phyloP scores from a whole-genome alignment of 1,284 basidiomycete species.

The Irpex rosettiformis region DNA sequence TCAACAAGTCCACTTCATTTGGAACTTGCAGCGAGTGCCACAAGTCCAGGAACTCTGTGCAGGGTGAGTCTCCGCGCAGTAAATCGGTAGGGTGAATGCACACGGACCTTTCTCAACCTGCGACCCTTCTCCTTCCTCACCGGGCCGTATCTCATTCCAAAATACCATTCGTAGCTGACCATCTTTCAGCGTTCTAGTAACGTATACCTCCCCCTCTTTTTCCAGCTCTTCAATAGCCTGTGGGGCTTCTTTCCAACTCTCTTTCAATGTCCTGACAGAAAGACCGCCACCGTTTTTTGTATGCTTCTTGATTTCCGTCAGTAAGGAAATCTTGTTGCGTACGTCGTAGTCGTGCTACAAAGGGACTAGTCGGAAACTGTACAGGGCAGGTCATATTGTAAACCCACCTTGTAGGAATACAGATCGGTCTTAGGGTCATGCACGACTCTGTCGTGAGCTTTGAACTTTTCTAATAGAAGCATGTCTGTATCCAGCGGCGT shows the following conservation, averaged over 20 bases:
- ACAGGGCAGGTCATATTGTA: not conserved
- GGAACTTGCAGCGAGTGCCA: slow-evolving; percentile 86
- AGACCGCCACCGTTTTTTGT: slow-evolving; percentile 79
- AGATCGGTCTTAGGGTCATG: slow-evolving; percentile 82
- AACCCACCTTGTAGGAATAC: slow-evolving; percentile 73
- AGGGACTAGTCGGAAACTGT: slow-evolving; percentile 1
- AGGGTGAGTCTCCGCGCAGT: slow-evolving; percentile 12
- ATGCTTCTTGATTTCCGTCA: slow-evolving; percentile 79
- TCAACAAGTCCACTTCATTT: slow-evolving; percentile 77
- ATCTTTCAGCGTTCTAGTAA: slow-evolving; percentile 81
- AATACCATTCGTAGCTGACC: slow-evolving; percentile 86
- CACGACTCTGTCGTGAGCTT: slow-evolving; percentile 72
- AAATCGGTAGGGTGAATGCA: not conserved
- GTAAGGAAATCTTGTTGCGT: slow-evolving; percentile 75
- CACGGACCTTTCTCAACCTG: slow-evolving; percentile 76
- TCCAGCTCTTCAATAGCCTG: slow-evolving; percentile 82
- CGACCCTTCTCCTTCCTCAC: slow-evolving; percentile 62
- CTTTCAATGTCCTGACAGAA: slow-evolving; percentile 80
- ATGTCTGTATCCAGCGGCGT: slow-evolving; percentile 72
- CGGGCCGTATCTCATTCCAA: slow-evolving; percentile 84
- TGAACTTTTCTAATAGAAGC: slow-evolving; percentile 76
- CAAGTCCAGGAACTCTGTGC: slow-evolving; percentile 77
- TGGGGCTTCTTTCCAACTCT: slow-evolving; percentile 87
- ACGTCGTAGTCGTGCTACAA: slow-evolving; percentile 83
- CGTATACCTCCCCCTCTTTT: slow-evolving; percentile 83